These are phyloP conservation scores for Phytophthora vignae DNA, from an alignment of 352 stramenopile genomes.

Conservation along the genomic window DNA sequence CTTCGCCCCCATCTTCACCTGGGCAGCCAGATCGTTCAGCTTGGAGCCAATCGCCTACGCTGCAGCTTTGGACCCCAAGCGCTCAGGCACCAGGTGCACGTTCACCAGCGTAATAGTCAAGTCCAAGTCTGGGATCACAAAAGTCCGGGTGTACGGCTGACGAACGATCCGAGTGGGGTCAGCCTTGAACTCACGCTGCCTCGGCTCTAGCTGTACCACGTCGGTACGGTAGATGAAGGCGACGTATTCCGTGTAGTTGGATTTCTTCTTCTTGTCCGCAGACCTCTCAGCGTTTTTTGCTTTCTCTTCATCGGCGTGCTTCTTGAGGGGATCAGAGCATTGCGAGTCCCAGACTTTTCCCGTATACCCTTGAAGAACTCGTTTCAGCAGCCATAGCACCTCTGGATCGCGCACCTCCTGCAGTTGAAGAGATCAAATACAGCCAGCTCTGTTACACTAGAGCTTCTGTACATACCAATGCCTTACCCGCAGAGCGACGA, in stretches of 20 bases:
- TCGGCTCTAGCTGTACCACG: background rate
- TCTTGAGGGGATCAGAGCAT: background rate
- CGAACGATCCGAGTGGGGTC: background rate
- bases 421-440: background rate
- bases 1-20: background rate
- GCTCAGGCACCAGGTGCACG: background rate
- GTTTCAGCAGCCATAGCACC: background rate
- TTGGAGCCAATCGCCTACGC: background rate
- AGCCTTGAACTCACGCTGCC: background rate
- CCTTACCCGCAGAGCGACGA: background rate
- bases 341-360: background rate
- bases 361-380: background rate
- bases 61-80: background rate
- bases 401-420: background rate
- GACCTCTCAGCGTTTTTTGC: background rate
- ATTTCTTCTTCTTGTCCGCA: background rate
- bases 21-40: background rate
- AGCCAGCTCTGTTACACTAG: background rate
- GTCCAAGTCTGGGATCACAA: background rate
- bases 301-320: background rate
- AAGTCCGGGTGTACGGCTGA: background rate
- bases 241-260: background rate
- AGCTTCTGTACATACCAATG: background rate
- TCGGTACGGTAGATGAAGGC: background rate
- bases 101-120: background rate